A percentile compares a stretch with the other conserved stretches of the same genome.
These are phyloP conservation scores for Leccinum pellstonianum DNA, from an alignment of 768 basidiomycete genomes.

Conservation along the genomic window DNA sequence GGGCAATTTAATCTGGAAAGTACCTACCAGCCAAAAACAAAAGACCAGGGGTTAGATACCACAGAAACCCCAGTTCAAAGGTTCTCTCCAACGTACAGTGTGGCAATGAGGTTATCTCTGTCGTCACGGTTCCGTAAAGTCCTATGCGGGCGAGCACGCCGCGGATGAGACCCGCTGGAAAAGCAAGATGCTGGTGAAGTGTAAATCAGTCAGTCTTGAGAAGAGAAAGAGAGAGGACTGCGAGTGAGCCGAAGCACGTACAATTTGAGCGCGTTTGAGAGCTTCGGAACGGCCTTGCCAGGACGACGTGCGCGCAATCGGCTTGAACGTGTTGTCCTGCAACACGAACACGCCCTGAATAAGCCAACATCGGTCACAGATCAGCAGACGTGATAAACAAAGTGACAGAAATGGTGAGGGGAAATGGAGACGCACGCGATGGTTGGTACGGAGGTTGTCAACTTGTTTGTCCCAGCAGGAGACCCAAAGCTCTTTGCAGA, in stretches of 20 bases:
- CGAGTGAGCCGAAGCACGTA: slow-evolving; percentile 33
- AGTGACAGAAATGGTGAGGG: background rate
- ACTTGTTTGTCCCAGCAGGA: slow-evolving; percentile 94
- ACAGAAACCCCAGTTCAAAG: background rate
- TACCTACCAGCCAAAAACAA: slow-evolving; percentile 48
- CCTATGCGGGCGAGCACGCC: slow-evolving; percentile 82
- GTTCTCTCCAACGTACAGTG: slow-evolving; percentile 61
- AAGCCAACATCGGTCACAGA: background rate
- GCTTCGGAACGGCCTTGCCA: slow-evolving; percentile 77
- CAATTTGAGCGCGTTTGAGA: slow-evolving; percentile 65
- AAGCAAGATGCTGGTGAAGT: slow-evolving; percentile 64
- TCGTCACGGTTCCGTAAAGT: slow-evolving; percentile 66
- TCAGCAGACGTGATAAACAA: background rate
- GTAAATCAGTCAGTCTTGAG: background rate
- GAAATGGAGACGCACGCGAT: slow-evolving; percentile 63
- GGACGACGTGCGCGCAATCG: slow-evolving; percentile 77
- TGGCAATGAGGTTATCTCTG: slow-evolving; percentile 79
- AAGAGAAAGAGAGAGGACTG: too few species aligned
- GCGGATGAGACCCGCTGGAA: slow-evolving; percentile 81
- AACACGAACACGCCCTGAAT: slow-evolving; percentile 89
- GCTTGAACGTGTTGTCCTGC: slow-evolving; percentile 89
- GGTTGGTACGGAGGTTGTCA: slow-evolving; percentile 93
- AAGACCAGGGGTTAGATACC: background rate
- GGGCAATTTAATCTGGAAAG: slow-evolving; percentile 79
- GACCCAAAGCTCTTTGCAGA: slow-evolving; percentile 95